These are phyloP conservation scores for Melampsora larici-populina DNA, from an alignment of 1,284 basidiomycete genomes.

Conservation along the genomic window DNA sequence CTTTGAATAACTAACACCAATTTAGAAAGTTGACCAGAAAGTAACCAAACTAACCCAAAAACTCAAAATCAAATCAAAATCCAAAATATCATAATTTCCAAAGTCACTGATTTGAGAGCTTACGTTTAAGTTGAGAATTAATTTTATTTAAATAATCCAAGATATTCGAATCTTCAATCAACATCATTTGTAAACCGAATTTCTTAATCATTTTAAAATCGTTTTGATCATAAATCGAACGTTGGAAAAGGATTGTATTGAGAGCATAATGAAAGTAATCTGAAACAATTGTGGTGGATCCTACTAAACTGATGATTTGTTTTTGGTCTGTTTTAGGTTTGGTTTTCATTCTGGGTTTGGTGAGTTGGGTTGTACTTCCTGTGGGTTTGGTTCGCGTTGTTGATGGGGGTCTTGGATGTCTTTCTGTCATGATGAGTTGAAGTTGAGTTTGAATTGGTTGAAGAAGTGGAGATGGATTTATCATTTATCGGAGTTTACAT, in stretches of 20 bases:
- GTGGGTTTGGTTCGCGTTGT: too few species aligned
- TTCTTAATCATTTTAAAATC: slow-evolving; percentile 71
- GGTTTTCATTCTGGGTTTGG: background rate
- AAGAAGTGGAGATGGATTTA: too few species aligned
- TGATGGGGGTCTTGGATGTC: too few species aligned
- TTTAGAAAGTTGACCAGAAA: slow-evolving; percentile 82
- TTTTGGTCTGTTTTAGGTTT: slow-evolving; percentile 52
- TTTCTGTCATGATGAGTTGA: too few species aligned
- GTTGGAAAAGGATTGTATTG: slow-evolving; percentile 95
- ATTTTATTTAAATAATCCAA: slow-evolving; percentile 91
- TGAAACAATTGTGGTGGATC: slow-evolving; percentile 88
- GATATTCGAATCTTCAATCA: slow-evolving; percentile 85
- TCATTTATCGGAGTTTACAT: too few species aligned
- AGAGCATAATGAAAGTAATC: slow-evolving; percentile 99
- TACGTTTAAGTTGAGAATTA: slow-evolving; percentile 75
- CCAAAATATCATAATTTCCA: too few species aligned
- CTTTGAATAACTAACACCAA: slow-evolving; percentile 93
- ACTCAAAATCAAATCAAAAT: background rate
- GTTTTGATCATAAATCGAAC: slow-evolving; percentile 93
- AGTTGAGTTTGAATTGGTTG: too few species aligned
- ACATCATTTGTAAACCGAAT: slow-evolving; percentile 94
- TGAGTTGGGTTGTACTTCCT: too few species aligned
- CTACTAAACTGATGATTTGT: slow-evolving; percentile 80
- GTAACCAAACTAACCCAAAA: slow-evolving; percentile 70
- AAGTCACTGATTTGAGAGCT: too few species aligned